These are phyloP conservation scores for Solidago caesia DNA, from an alignment of 129 eudicot genomes.

Conservation along the genomic window DNA sequence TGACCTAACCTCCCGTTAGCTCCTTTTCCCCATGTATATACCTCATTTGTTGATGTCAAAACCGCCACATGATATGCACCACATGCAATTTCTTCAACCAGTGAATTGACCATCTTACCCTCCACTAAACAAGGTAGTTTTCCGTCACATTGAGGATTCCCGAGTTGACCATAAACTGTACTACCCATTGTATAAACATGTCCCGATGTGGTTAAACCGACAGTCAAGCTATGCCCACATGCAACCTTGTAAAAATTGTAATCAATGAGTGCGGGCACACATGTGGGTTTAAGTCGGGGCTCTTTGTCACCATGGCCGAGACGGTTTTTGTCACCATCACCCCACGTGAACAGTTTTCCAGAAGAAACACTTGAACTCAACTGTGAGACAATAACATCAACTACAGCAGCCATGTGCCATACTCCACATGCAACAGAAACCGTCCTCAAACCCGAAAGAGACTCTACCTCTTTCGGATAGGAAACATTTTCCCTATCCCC, in stretches of 20 bases:
- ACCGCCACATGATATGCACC: slow-evolving; percentile 85
- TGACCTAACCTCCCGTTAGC: slow-evolving; percentile 96
- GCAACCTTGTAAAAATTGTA: slow-evolving; percentile 82
- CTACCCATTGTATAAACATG: slow-evolving; percentile 94
- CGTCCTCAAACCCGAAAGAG: slow-evolving; percentile 76
- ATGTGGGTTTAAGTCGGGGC: slow-evolving; percentile 75
- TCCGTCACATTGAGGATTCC: slow-evolving; percentile 82
- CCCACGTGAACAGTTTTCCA: slow-evolving; percentile 94
- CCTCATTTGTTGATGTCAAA: slow-evolving; percentile 84
- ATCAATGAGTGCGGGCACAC: slow-evolving; percentile 82
- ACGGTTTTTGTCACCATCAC: slow-evolving; percentile 91
- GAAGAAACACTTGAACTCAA: slow-evolving; percentile 63
- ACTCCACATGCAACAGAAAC: slow-evolving; percentile 92
- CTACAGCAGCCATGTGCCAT: slow-evolving; percentile 99
- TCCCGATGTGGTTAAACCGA: slow-evolving; percentile 84
- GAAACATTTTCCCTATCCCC: slow-evolving; percentile 66
- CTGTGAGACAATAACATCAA: slow-evolving; percentile 79
- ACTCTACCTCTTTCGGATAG: slow-evolving; percentile 77
- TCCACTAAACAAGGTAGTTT: slow-evolving; percentile 75
- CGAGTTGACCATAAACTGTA: slow-evolving; percentile 94
- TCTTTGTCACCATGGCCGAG: slow-evolving; percentile 94
- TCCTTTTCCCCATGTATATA: slow-evolving; percentile 97
- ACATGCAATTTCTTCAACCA: slow-evolving; percentile 78
- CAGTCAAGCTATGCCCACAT: slow-evolving; percentile 92
- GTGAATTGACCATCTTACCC: slow-evolving; percentile 55